Base-by-base conservation (phyloP, 169 alveolate genomes). In the Miamiensis avidus region DNA sequence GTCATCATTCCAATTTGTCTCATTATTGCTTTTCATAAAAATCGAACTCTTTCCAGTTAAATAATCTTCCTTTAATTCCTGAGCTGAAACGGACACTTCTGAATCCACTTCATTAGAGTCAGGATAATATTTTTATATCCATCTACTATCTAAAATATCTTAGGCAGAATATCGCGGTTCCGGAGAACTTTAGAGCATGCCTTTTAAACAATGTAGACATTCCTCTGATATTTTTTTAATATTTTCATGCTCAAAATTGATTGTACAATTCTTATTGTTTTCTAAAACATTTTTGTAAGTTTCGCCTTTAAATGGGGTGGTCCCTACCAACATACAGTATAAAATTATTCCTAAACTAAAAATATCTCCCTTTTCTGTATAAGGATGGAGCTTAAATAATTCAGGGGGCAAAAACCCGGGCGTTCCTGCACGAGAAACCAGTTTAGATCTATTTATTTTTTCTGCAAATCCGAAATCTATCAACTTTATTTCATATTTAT, bases 381-480 rank as follows among this genome's bases (percentile, higher is more conserved):
- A 85, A 65, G 89, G 89, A 26, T 65, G 73, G 31, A 64, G 49
- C 73, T 65, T 74, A 69, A 85, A 85, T 20, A 85, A 1, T 32
- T 85, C 89, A 16, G 89, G 89, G 25, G 89, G 86, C 1, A 85
- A 27, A 31, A 73, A 85, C 0, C 89, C 89, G 29, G 86, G 86
- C 0, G 89, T 85, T 16, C 89, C 89, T 34, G 85, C 74, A 34
- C 83, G 72, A 34, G 73, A 65, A 69, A 31, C 77, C 29, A 85
- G 81, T 31, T 78, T 73, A 0, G 69, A 34, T n/a, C 74, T 69
- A 49, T 85, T 85, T 34, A 85, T 85, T 29, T 78, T 29, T 79
- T 85, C 89, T 29, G 89, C 74, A 85, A 85, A 85, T 79, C 89
- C 89, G 78, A 85, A 85, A 74, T 85, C 89, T 25, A 85, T 76